Percentiles rank a stretch among this genome's conserved stretches.
These are phyloP conservation scores for Tinospora cordifolia DNA, from an alignment of 164 flowering plant genomes.

Conservation along the genomic window DNA sequence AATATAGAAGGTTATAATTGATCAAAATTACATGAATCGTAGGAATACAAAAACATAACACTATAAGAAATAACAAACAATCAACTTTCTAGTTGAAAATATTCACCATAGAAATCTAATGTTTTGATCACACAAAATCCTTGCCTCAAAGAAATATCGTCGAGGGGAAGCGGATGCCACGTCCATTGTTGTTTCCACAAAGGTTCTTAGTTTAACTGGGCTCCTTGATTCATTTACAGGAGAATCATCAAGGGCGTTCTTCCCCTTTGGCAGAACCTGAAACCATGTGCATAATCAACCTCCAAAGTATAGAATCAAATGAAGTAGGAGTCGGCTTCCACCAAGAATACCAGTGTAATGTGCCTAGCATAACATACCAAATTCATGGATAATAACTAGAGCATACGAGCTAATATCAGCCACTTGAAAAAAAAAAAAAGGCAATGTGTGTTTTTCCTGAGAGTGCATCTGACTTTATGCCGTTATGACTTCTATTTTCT, in stretches of 20 bases:
- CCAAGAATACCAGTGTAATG: too few relatives aligned
- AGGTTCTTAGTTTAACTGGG: slow-evolving; percentile 62
- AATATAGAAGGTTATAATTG: background rate
- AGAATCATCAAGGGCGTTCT: slow-evolving; percentile 16
- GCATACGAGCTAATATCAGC: too few relatives aligned
- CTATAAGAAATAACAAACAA: background rate
- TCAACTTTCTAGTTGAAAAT: background rate
- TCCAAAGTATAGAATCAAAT: too few relatives aligned
- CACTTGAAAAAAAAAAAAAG: too few relatives aligned
- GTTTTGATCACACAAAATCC: slow-evolving; percentile 23
- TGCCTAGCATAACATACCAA: too few relatives aligned
- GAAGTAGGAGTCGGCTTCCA: too few relatives aligned
- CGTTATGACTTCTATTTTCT: too few relatives aligned
- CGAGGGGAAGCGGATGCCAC: slow-evolving; percentile 94
- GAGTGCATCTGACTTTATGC: too few relatives aligned
- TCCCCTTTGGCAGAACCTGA: slow-evolving; percentile 56
- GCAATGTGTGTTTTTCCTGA: too few relatives aligned
- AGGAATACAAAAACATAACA: background rate
- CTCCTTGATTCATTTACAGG: slow-evolving; percentile 9
- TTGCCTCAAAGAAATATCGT: slow-evolving; percentile 94
- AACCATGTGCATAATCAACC: slow-evolving; percentile 11
- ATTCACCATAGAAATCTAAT: background rate
- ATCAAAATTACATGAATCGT: background rate
- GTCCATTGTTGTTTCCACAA: slow-evolving; percentile 87
- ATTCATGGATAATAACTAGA: too few relatives aligned